Evolutionary conservation across 164 flowering plant species (phyloP).

Genomic region (Santalum album): DNA sequence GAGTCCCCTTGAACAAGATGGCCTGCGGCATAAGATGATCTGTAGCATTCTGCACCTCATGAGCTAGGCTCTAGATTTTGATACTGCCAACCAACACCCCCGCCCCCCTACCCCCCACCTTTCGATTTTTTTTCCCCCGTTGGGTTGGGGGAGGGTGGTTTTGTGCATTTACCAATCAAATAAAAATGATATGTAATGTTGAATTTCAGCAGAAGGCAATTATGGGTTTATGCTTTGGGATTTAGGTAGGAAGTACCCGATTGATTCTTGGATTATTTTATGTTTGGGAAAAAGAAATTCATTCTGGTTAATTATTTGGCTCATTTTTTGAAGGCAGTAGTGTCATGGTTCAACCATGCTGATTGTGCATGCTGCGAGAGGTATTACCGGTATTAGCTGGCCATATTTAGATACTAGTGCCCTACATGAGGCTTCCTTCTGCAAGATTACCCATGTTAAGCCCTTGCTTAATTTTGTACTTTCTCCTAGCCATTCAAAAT

Average conservation of each 20-base stretch:
- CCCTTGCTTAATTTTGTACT: slow-evolving; percentile 12
- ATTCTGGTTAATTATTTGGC: neutral
- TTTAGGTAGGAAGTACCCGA: neutral
- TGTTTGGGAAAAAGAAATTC: neutral
- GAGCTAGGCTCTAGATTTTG: too few species aligned
- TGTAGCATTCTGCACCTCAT: too few species aligned
- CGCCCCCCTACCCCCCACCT: too few species aligned
- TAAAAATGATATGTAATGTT: too few species aligned
- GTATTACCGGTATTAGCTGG: slow-evolving; percentile 21
- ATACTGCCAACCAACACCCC: too few species aligned
- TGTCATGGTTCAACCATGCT: slow-evolving; percentile 56
- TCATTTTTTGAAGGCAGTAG: slow-evolving; percentile 12
- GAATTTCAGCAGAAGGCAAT: too few species aligned
- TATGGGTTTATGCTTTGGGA: too few species aligned
- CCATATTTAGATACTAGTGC: slow-evolving; percentile 18
- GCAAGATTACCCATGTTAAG: slow-evolving; percentile 21
- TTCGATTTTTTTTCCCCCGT: too few species aligned
- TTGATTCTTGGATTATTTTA: neutral
- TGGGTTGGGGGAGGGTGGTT: too few species aligned
- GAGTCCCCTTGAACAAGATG: too few species aligned
- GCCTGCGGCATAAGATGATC: too few species aligned
- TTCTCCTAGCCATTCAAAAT: slow-evolving; percentile 10
- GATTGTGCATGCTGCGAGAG: slow-evolving; percentile 27
- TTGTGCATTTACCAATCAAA: too few species aligned
- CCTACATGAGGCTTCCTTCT: slow-evolving; percentile 17